phyloP scores from a whole-genome alignment of 805 yeast species.

The Schizosaccharomyces japonicus region DNA sequence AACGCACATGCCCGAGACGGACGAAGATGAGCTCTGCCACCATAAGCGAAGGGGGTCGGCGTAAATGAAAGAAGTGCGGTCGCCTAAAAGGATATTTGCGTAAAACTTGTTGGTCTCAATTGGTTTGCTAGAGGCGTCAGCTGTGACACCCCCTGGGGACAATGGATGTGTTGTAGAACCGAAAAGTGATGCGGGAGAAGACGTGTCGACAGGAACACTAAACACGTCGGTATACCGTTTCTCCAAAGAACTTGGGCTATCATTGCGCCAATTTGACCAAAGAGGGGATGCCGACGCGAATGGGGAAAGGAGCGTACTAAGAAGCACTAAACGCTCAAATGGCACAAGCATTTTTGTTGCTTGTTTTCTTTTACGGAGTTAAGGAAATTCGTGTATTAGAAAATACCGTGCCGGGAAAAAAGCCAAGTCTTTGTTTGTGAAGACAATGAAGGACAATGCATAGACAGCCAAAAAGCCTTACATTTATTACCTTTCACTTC shows the following conservation, averaged over 20 bases:
- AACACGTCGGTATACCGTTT: background rate
- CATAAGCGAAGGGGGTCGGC: slow-evolving; percentile 49
- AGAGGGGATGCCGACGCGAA: background rate
- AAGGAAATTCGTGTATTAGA: too few relatives aligned
- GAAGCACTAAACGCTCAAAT: background rate
- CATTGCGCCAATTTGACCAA: background rate
- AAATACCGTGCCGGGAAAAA: too few relatives aligned
- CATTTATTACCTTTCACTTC: too few relatives aligned
- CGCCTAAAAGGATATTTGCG: slow-evolving; percentile 35
- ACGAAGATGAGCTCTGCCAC: slow-evolving; percentile 21
- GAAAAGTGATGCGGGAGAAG: background rate
- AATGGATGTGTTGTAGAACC: background rate
- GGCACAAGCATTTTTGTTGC: background rate
- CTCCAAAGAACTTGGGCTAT: background rate
- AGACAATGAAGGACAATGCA: too few relatives aligned
- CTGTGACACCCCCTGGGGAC: background rate
- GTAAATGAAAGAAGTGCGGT: slow-evolving; percentile 31
- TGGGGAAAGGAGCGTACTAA: background rate
- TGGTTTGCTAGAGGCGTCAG: slow-evolving; percentile 10
- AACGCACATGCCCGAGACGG: slow-evolving; percentile 31
- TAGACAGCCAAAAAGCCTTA: too few relatives aligned
- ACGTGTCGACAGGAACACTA: background rate
- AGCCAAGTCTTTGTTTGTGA: too few relatives aligned
- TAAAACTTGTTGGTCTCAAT: slow-evolving; percentile 58
- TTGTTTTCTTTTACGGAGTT: too few relatives aligned